Evolutionary conservation across 805 yeast genomes (phyloP), one percentile per base, ranked within the genome.

Genomic region (Metschnikowia peoriensis): DNA sequence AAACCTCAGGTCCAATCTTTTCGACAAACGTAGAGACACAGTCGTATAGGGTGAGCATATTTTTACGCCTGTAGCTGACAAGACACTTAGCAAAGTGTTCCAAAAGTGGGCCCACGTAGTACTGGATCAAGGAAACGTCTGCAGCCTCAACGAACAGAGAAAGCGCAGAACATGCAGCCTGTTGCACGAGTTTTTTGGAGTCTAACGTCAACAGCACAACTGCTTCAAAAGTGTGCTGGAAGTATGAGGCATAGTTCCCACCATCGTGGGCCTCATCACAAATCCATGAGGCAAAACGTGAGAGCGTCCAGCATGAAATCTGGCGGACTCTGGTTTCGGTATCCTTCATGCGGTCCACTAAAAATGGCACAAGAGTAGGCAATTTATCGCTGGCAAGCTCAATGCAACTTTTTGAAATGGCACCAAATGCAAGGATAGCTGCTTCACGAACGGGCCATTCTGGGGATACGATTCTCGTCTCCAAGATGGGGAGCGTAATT

Each of bases 391-490:
- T 70, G 6, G 91, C 84, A 48, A 81, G 77, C 51, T 86, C 89
- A 44, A 86, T 75, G 59, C 96, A 91, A 58, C 97, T 96, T 60
- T 87, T 92, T 38, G 96, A 89, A 63, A 93, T 85, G 29, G 98
- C 98, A 56, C 99, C 99, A 64, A 94, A 80, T 1, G 98, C 97
- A 44, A 94, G 75, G 28, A 94, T 92, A 1, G 97, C 85, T 6
- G 97, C 94, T 68, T 94, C 99, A 54, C 97, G 81, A 8, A 88
- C 81, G 27, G 88, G 89, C 99, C 99, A 94, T 54, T 86, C 81
- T 4, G 76, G 71, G 3, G 90, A 80, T 8, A 79, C 79, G 49
- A 94, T 82, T 49, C 84, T 81, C 44, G 82, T 84, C 67, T 88
- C 86, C 52, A 94, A 74, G 12, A 85, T 72, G 2, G 99, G 97